Base-by-base conservation (phyloP, 1,284 basidiomycete genomes). In the Puccinia polysora region DNA sequence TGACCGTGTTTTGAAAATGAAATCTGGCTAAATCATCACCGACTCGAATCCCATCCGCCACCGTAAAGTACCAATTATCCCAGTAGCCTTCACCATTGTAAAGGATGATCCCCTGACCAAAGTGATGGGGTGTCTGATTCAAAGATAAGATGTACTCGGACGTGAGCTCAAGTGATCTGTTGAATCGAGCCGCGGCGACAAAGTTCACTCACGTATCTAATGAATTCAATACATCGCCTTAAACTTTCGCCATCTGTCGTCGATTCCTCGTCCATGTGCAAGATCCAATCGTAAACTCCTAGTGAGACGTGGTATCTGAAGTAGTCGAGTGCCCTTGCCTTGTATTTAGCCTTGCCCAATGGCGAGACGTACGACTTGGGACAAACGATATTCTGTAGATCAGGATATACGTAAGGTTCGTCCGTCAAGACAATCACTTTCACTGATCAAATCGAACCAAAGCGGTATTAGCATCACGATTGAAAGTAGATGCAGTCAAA, bases 11-110 rank as follows among this genome's bases (percentile, higher is more conserved):
- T 72, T 81, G 80, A 63, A 81, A 76, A 56, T 80, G 80, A 77
- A 81, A 81, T n/a, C 80, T 77, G 2, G 80, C 80, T 69, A 81
- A 74, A 74, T 81, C 80, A 75, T 81, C 80, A 69, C 80, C 80
- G 52, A 81, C 80, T 76, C 80, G 79, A 50, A 81, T 80, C 73
- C 80, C 78, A 74, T 81, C 80, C 23, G 80, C 80, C 6, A 81
- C 80, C 14, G 80, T 80, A 69, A 81, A 81, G 76, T 80, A 80
- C 80, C 80, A 81, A 75, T 80, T 80, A 75, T 78, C 78, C 80
- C 80, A 81, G 75, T 80, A 81, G 12, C 79, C 78, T 77, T 80
- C 79, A 36, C 80, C 80, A 75, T 81, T n/a, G n/a, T n/a, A n/a
- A n/a, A n/a, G n/a, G n/a, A n/a, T n/a, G n/a, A n/a, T n/a, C n/a